Evolutionary conservation across 2,329 filamentous ascomycete genomes (phyloP).

Genomic region (Ceratocystis cacaofunesta): DNA sequence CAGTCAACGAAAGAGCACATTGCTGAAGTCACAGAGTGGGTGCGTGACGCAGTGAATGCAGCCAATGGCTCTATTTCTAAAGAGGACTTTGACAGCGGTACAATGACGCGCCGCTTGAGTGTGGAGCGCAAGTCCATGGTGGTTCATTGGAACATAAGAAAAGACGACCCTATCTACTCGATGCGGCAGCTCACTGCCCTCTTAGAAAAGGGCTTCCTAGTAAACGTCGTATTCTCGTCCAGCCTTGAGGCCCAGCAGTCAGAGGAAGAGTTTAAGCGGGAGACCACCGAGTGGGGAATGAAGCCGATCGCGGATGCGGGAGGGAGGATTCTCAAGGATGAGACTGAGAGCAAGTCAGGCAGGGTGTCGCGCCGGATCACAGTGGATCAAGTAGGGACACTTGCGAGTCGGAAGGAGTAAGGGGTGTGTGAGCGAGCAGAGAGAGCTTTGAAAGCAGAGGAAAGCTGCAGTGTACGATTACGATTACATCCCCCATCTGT

Average conservation of each 20-base stretch:
- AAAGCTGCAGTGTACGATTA: background rate
- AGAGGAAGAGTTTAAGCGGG: background rate
- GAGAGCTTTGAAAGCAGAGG: background rate
- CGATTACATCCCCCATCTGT: background rate
- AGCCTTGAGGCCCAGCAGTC: background rate
- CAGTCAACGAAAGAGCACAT: conserved; percentile 48
- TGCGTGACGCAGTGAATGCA: conserved; percentile 18
- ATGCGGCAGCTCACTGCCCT: background rate
- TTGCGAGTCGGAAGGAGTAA: background rate
- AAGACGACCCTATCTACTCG: background rate
- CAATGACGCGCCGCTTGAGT: conserved; percentile 28
- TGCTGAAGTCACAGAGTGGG: conserved; percentile 34
- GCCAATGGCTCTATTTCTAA: conserved; percentile 29
- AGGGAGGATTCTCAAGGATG: background rate
- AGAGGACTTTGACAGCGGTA: conserved; percentile 31
- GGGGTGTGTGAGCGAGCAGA: background rate
- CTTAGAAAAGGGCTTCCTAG: background rate
- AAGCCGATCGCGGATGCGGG: background rate
- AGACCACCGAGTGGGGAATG: background rate
- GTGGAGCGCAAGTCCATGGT: conserved; percentile 23
- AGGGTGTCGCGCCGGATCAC: background rate
- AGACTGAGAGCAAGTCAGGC: background rate
- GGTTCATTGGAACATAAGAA: background rate
- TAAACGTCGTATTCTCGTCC: background rate
- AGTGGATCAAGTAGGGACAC: background rate